phyloP scores from a whole-genome alignment of 208 protist genomes.

The Wallacemonas sp. region DNA sequence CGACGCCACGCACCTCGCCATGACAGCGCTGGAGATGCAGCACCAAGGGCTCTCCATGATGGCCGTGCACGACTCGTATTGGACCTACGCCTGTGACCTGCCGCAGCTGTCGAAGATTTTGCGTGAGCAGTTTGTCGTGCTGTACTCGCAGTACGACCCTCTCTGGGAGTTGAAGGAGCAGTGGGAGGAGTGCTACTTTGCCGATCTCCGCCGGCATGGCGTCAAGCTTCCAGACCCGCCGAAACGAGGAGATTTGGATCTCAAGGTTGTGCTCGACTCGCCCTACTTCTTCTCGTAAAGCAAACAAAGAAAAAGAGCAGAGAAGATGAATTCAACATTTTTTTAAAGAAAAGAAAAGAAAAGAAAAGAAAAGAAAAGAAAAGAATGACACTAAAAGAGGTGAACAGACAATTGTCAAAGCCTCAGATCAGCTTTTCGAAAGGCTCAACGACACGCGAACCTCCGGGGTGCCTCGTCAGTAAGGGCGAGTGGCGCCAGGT shows the following conservation, averaged over 20 bases:
- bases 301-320: not conserved
- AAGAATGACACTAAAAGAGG: not conserved
- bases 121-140: slow-evolving; percentile 95
- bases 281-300: slow-evolving; percentile 93
- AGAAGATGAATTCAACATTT: no score
- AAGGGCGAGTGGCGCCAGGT: no score
- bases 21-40: slow-evolving; percentile 96
- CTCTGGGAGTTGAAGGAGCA: slow-evolving; percentile 93
- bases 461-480: no score
- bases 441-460: no score
- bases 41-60: slow-evolving; percentile 90
- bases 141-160: slow-evolving; percentile 94
- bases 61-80: slow-evolving; percentile 98
- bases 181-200: slow-evolving; percentile 91
- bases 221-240: slow-evolving; percentile 86
- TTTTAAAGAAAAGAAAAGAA: not conserved
- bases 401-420: no score
- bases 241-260: slow-evolving; percentile 81
- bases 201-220: slow-evolving; percentile 84
- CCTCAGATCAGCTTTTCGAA: no score
- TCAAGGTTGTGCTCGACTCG: slow-evolving; percentile 86
- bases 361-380: slow-evolving; percentile 6
- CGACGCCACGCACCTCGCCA: slow-evolving; percentile 98
- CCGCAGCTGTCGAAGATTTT: slow-evolving; percentile 93
- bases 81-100: slow-evolving; percentile 96